Evolutionary conservation across 1,284 basidiomycete genomes (phyloP).

Genomic region (Cutaneotrichosporon arboriforme): DNA sequence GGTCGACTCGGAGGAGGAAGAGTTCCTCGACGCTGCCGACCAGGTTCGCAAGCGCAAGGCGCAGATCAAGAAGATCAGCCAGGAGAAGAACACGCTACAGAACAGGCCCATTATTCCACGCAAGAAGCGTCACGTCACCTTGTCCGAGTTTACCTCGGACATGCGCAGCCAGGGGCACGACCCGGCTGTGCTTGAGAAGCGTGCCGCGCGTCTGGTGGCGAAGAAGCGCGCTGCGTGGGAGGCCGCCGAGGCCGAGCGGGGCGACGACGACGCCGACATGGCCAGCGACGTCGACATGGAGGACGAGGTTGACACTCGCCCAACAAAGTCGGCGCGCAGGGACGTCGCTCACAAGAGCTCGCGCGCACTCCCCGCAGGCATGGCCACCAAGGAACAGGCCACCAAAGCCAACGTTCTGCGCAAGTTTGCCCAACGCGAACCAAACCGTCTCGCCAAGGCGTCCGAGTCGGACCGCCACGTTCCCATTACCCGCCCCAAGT

Average conservation of each 20-base stretch:
- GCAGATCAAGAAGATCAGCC: conserved; percentile 67
- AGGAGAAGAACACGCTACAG: conserved; percentile 82
- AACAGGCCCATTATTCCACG: conserved; percentile 79
- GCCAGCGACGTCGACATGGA: conserved; percentile 33
- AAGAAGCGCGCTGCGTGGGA: conserved; percentile 45
- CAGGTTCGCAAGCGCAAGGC: conserved; percentile 60
- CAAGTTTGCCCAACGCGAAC: conserved; percentile 74
- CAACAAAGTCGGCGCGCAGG: conserved; percentile 1
- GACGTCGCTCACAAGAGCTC: conserved; percentile 1
- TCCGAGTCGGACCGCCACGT: conserved; percentile 73
- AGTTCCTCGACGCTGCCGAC: conserved; percentile 63
- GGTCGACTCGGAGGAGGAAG: conserved; percentile 89
- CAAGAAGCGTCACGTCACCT: conserved; percentile 77
- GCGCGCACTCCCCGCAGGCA: conserved; percentile 55
- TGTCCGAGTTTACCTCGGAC: conserved; percentile 74
- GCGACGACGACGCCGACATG: conserved; percentile 8
- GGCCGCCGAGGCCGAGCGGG: conserved; percentile 38
- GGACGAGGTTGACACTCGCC: conserved; percentile 14
- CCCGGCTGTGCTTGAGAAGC: conserved; percentile 77
- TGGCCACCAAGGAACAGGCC: conserved; percentile 73
- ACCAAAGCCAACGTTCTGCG: conserved; percentile 72
- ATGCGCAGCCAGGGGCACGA: conserved; percentile 85
- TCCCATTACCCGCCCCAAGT: conserved; percentile 48
- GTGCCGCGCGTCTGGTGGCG: conserved; percentile 67
- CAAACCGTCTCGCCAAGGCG: conserved; percentile 80